These are phyloP conservation scores for Diaporthe sp. DNA, from an alignment of 2,329 filamentous ascomycete genomes.

Conservation along the genomic window DNA sequence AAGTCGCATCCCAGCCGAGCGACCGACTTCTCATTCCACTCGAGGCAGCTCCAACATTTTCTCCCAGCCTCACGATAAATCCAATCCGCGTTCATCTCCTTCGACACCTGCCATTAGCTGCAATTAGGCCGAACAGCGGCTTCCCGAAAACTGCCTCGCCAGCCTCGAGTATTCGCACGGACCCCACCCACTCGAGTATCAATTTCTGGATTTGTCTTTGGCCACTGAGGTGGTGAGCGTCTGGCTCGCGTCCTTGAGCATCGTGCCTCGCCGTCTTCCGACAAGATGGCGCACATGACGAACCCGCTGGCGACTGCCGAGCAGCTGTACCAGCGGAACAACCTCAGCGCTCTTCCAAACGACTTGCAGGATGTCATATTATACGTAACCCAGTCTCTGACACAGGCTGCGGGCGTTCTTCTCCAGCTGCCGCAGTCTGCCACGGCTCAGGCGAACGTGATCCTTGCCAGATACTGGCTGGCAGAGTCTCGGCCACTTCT, in stretches of 20 bases:
- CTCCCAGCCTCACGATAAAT: neutral
- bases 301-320: constrained; percentile 80
- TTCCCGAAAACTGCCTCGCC: neutral
- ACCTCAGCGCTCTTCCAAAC: constrained; percentile 70
- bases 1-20: neutral
- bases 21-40: neutral
- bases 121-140: neutral
- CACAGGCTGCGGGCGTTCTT: constrained; percentile 83
- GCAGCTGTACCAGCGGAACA: constrained; percentile 72
- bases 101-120: neutral
- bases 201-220: neutral
- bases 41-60: neutral
- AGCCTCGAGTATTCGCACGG: neutral
- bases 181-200: no score
- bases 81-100: neutral
- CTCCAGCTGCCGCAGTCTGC: constrained; percentile 87
- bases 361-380: constrained; percentile 80
- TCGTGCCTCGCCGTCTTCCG: neutral
- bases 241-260: neutral
- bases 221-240: neutral
- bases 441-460: constrained; percentile 85
- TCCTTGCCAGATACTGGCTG: constrained; percentile 86
- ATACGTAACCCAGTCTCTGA: constrained; percentile 78
- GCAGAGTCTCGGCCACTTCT: constrained; percentile 61
- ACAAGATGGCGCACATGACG: constrained; percentile 69